phyloP scores from a whole-genome alignment of 169 alveolate genomes.

The Plasmodium coatneyi region DNA sequence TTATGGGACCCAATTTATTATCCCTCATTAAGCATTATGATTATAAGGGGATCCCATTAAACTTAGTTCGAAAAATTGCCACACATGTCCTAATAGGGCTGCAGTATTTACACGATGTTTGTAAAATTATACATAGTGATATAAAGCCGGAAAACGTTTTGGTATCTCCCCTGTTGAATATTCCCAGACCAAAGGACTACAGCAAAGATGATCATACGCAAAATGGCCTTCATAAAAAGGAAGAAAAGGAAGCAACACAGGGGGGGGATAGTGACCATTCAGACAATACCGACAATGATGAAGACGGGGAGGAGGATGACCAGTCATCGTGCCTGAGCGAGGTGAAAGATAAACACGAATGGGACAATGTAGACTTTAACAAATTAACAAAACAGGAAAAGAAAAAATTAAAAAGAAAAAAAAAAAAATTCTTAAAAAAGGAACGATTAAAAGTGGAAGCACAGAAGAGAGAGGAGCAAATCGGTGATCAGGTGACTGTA shows the following conservation, averaged over 20 bases:
- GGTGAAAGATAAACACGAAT: constrained; percentile 7
- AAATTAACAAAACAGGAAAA: constrained; percentile 50
- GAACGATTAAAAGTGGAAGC: constrained; percentile 50
- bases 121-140: constrained; percentile 99
- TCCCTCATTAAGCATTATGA: constrained; percentile 96
- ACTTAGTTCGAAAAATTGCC: constrained; percentile 94
- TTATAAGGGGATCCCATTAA: constrained; percentile 96
- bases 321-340: constrained; percentile 25
- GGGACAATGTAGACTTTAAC: constrained; percentile 24
- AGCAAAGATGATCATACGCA: not conserved
- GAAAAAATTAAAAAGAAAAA: constrained; percentile 34
- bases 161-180: constrained; percentile 77
- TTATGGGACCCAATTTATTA: constrained; percentile 97
- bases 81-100: constrained; percentile 97
- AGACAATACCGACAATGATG: not conserved
- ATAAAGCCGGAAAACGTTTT: constrained; percentile 99
- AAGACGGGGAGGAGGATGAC: constrained; percentile 39
- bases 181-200: constrained; percentile 32
- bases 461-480: not conserved
- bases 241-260: not conserved
- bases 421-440: constrained; percentile 30
- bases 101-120: constrained; percentile 96
- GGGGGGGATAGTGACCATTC: not conserved
- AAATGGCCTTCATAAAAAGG: not conserved
- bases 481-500: not conserved